Conservation (phyloP, 1,284 basidiomycete species). For the Vanrija pseudolonga region DNA sequence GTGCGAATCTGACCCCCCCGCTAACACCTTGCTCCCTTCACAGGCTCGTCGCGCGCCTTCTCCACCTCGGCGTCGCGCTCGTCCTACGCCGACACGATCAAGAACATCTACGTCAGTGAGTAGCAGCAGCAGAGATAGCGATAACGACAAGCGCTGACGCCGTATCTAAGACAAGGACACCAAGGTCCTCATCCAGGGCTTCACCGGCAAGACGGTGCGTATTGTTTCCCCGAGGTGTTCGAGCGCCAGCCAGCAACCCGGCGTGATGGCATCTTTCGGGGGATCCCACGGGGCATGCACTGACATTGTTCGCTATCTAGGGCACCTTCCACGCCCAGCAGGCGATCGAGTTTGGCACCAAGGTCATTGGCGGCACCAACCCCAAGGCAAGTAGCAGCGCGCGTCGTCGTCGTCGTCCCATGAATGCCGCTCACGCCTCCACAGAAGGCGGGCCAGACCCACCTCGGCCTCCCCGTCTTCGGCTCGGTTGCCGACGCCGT, state of each 20-base stretch:
- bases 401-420: not conserved
- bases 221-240: conserved; percentile 10
- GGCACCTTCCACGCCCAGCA: conserved; percentile 97
- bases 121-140: not conserved
- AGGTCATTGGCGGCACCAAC: conserved; percentile 95
- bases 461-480: conserved; percentile 93
- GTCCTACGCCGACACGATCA: conserved; percentile 83
- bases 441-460: conserved; percentile 86
- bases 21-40: too few species aligned
- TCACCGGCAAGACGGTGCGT: conserved; percentile 94
- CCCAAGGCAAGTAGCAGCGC: conserved; percentile 59
- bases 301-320: conserved; percentile 53
- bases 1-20: not conserved
- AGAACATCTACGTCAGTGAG: conserved; percentile 76
- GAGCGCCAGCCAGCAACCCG: too few species aligned
- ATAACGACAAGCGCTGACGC: conserved; percentile 13
- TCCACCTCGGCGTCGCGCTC: conserved; percentile 64
- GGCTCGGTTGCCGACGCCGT: conserved; percentile 90
- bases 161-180: conserved; percentile 70
- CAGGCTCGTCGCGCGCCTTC: conserved; percentile 54
- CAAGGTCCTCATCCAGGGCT: conserved; percentile 86
- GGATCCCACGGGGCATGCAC: not conserved
- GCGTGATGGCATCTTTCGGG: too few species aligned
- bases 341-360: conserved; percentile 84
- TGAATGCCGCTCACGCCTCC: conserved; percentile 3